A percentile compares a stretch with the other conserved stretches of the same genome.
Evolutionary conservation across 2,329 filamentous ascomycete species (phyloP).

Genomic region (Phialophora tarda): DNA sequence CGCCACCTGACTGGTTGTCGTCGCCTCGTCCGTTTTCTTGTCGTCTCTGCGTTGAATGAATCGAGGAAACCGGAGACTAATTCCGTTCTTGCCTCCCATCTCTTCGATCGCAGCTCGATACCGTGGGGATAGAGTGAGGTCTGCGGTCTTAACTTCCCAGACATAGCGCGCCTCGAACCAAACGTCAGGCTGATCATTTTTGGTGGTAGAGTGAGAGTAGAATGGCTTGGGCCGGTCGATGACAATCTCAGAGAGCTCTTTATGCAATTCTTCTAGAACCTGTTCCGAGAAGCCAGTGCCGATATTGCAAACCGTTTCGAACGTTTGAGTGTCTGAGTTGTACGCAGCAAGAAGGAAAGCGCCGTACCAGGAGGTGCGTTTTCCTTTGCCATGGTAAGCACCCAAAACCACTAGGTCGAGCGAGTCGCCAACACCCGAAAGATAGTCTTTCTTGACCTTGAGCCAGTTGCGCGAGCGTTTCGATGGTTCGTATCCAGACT

Average conservation of each 20-base stretch:
- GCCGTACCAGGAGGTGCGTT: constrained; percentile 93
- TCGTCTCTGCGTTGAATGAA: constrained; percentile 93
- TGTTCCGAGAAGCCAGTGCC: constrained; percentile 95
- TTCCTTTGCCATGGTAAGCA: constrained; percentile 92
- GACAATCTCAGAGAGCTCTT: constrained; percentile 72
- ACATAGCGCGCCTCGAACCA: constrained; percentile 96
- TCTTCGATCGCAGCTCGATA: constrained; percentile 91
- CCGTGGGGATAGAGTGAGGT: constrained; percentile 86
- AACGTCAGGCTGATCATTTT: constrained; percentile 94
- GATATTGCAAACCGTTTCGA: constrained; percentile 98
- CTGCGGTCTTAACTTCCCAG: constrained; percentile 97
- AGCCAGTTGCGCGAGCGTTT: constrained; percentile 98
- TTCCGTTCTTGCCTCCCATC: constrained; percentile 72
- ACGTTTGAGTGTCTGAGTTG: constrained; percentile 77
- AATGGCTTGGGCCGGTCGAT: constrained; percentile 95
- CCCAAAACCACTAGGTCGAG: constrained; percentile 95
- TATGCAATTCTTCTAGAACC: constrained; percentile 86
- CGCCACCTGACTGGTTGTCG: constrained; percentile 80
- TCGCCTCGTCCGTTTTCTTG: constrained; percentile 93
- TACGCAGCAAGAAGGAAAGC: constrained; percentile 95
- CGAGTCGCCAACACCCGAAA: constrained; percentile 89
- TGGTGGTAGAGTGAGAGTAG: constrained; percentile 81
- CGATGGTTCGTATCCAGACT: constrained; percentile 94
- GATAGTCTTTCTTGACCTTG: constrained; percentile 99
- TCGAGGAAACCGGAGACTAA: constrained; percentile 86